Base-by-base conservation (phyloP, 352 stramenopile species). In the Globisporangium acanthophoron region DNA sequence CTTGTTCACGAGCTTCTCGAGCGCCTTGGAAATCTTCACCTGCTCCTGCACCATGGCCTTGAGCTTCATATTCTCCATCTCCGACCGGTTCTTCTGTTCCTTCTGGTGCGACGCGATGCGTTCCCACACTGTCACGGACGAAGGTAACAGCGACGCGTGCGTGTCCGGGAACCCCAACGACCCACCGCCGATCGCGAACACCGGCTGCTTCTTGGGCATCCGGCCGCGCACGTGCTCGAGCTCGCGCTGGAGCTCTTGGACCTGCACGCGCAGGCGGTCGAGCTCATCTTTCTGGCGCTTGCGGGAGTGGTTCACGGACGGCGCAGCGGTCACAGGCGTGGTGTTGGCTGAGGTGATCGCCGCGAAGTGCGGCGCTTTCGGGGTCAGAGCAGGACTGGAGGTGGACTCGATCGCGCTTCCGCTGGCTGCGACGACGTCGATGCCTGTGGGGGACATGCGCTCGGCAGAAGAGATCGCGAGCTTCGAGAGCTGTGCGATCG, bases 1-100 rank as follows among this genome's bases (percentile, higher is more conserved):
- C 47, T 80, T 84, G 53, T 73, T 71, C 24, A 85, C 56, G 1
- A 85, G 64, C 40, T 85, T 85, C 58, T 82, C 72, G 8, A 85
- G 68, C 5, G 72, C 69, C 47, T 79, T 80, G 15, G 75, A 82
- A 35, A 82, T 76, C 63, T 82, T 82, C 12, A 82, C 47, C 53
- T 85, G 75, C 18, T 80, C 72, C 53, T 82, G 66, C 24, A 85
- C 71, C 12, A 82, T 66, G 16, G 67, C 65, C 48, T 82, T 85
- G 29, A 85, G 70, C 2, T 72, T 72, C 37, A 80, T 64, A 50
- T 90, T 90, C 58, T 90, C 75, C 73, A 85, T 85, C 70, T 88
- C 75, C 0, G 77, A 77, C 51, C 81, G 79, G 53, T 73, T 80
- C 59, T 83, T 83, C 56, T 85, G 75, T 48, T 86, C 74, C 46